phyloP scores from a whole-genome alignment of 345 rosid species.

The Aquilaria yunnanensis region DNA sequence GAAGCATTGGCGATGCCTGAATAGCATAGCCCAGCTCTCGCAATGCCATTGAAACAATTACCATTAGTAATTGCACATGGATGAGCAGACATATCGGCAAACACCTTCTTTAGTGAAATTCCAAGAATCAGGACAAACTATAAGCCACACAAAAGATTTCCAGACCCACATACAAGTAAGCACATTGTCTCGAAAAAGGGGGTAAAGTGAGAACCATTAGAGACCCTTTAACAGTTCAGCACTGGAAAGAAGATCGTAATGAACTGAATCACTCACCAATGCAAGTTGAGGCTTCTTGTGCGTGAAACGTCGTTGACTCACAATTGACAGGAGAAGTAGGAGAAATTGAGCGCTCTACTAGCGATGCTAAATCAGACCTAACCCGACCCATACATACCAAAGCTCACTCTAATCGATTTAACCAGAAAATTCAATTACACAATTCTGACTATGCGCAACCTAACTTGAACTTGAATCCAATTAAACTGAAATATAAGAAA shows the following conservation, averaged over 20 bases:
- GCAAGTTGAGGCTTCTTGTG: slow-evolving; percentile 80
- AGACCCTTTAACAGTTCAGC: neutral
- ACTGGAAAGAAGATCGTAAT: neutral
- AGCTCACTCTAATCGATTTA: too few relatives aligned
- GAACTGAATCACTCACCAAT: slow-evolving; percentile 43
- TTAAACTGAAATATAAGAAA: too few relatives aligned
- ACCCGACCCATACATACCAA: too few relatives aligned
- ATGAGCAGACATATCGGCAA: slow-evolving; percentile 66
- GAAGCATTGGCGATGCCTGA: slow-evolving; percentile 45
- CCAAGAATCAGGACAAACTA: slow-evolving; percentile 11
- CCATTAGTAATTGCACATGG: slow-evolving; percentile 82
- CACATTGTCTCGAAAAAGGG: too few relatives aligned
- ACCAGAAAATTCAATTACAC: too few relatives aligned
- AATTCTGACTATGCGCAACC: too few relatives aligned
- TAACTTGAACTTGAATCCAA: too few relatives aligned
- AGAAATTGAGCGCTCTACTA: slow-evolving; percentile 20
- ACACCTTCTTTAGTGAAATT: slow-evolving; percentile 42
- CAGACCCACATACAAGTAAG: neutral
- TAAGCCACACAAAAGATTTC: neutral
- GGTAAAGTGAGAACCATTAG: too few relatives aligned
- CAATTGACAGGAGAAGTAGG: slow-evolving; percentile 36
- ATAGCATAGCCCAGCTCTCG: slow-evolving; percentile 67
- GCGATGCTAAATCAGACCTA: too few relatives aligned
- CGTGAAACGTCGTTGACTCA: slow-evolving; percentile 50
- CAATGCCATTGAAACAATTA: slow-evolving; percentile 64